Percentiles rank a stretch among this genome's conserved stretches.
phyloP scores from a whole-genome alignment of 2,329 filamentous ascomycete genomes.

The Phaeosphaeriaceae sp. region DNA sequence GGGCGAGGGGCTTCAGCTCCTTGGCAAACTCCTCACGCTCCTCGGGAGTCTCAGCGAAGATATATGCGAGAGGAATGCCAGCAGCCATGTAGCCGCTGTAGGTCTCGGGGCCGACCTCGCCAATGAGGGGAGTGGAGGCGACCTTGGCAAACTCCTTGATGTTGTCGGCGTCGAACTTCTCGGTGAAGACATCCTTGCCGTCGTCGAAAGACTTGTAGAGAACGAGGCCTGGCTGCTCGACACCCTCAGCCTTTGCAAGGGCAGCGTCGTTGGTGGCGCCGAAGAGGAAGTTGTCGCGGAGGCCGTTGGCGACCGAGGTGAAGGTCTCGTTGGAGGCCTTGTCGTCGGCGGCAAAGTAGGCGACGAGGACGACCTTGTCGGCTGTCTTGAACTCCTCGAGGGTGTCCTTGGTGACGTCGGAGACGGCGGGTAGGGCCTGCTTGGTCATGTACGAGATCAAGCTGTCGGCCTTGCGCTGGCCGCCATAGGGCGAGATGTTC shows the following conservation, averaged over 20 bases:
- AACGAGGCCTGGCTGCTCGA: slow-evolving; percentile 84
- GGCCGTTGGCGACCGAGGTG: slow-evolving; percentile 72
- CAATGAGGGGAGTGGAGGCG: slow-evolving; percentile 86
- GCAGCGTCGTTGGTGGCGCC: slow-evolving; percentile 83
- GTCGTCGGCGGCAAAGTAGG: slow-evolving; percentile 80
- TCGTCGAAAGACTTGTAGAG: slow-evolving; percentile 99
- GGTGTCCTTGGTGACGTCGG: slow-evolving; percentile 78
- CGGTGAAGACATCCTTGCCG: slow-evolving; percentile 84
- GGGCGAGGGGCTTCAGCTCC: slow-evolving; percentile 82
- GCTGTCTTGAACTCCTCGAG: slow-evolving; percentile 96
- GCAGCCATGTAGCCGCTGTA: slow-evolving; percentile 94
- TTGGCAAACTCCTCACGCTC: slow-evolving; percentile 82
- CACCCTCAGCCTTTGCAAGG: slow-evolving; percentile 87
- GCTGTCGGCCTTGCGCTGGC: slow-evolving; percentile 84
- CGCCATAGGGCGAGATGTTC: slow-evolving; percentile 81
- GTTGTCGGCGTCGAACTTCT: slow-evolving; percentile 80
- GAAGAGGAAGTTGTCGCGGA: slow-evolving; percentile 92
- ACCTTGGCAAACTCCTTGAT: slow-evolving; percentile 86
- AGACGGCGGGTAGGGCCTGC: slow-evolving; percentile 93
- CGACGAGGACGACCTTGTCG: slow-evolving; percentile 95
- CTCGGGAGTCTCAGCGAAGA: slow-evolving; percentile 91
- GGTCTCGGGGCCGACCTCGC: slow-evolving; percentile 95
- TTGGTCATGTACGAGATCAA: slow-evolving; percentile 94
- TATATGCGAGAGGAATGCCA: slow-evolving; percentile 92
- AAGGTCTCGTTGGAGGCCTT: slow-evolving; percentile 90